Evolutionary conservation across 2,329 filamentous ascomycete species (phyloP).

Genomic region (Xylaria polymorpha): DNA sequence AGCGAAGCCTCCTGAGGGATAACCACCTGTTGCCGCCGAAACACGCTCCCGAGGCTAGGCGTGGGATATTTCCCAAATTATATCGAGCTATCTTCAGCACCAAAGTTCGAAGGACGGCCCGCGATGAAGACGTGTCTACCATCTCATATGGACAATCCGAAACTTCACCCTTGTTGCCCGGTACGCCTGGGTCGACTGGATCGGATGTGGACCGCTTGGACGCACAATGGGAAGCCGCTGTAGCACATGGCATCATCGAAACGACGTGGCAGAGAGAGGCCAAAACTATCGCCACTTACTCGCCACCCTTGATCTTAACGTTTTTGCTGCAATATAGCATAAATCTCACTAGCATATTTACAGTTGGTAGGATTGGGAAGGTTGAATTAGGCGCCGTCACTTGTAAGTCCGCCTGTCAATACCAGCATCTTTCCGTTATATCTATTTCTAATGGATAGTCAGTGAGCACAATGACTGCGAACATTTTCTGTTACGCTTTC

Average conservation of each 20-base stretch:
- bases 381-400: conserved; percentile 75
- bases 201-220: conserved; percentile 69
- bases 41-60: conserved; percentile 54
- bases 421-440: not conserved
- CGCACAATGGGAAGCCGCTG: conserved; percentile 86
- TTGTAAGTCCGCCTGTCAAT: conserved; percentile 48
- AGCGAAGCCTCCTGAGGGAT: conserved; percentile 71
- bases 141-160: conserved; percentile 55
- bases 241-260: conserved; percentile 81
- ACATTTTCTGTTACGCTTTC: conserved; percentile 80
- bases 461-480: conserved; percentile 81
- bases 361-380: conserved; percentile 79
- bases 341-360: conserved; percentile 84
- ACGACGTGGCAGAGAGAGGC: conserved; percentile 93
- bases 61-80: conserved; percentile 53
- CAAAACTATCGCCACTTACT: conserved; percentile 80
- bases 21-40: conserved; percentile 75
- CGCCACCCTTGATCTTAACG: conserved; percentile 76
- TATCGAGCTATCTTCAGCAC: conserved; percentile 66
- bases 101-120: conserved; percentile 57
- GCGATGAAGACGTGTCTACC: conserved; percentile 55
- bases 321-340: conserved; percentile 86
- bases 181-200: conserved; percentile 56
- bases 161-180: conserved; percentile 57
- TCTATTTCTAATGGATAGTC: conserved; percentile 33